Conservation (phyloP, 1,284 basidiomycete genomes). For the Ganoderma lingzhi region DNA sequence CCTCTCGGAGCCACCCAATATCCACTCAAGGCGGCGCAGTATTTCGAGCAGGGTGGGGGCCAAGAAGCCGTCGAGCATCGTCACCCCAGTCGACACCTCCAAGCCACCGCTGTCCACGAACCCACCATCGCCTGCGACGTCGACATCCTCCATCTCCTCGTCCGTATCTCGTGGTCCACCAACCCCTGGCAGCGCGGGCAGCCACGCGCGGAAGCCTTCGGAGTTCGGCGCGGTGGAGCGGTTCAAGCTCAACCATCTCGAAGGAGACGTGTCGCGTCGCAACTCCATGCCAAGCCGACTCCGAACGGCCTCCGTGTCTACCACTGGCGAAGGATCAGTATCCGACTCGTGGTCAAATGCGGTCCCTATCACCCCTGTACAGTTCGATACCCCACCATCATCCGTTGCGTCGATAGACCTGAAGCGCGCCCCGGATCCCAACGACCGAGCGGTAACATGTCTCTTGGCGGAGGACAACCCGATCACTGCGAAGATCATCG, state of each 20-base stretch:
- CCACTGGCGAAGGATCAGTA: conserved; percentile 77
- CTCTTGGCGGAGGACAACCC: conserved; percentile 98
- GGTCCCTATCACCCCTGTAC: conserved; percentile 57
- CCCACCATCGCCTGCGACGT: conserved; percentile 91
- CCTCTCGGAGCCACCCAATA: conserved; percentile 66
- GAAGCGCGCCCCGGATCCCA: conserved; percentile 72
- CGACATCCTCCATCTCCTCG: conserved; percentile 92
- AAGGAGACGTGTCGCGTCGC: conserved; percentile 71
- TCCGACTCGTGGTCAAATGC: conserved; percentile 79
- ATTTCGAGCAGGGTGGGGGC: conserved; percentile 67
- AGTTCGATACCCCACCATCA: conserved; percentile 76
- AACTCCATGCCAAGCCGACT: conserved; percentile 90
- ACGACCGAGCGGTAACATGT: conserved; percentile 87
- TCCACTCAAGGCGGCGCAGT: conserved; percentile 73
- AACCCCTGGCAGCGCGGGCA: conserved; percentile 67
- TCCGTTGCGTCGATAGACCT: conserved; percentile 82
- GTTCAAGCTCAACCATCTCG: conserved; percentile 83
- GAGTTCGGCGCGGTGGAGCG: conserved; percentile 87
- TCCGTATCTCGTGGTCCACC: conserved; percentile 86
- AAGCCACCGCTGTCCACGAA: conserved; percentile 63
- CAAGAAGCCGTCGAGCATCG: conserved; percentile 78
- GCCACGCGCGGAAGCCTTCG: conserved; percentile 83
- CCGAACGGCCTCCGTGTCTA: conserved; percentile 87
- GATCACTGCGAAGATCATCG: conserved; percentile 95
- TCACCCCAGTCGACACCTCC: conserved; percentile 67